A percentile compares a stretch with the other conserved stretches of the same genome.
Conservation (phyloP, 2,329 filamentous ascomycete genomes). For the Colletotrichum horii region DNA sequence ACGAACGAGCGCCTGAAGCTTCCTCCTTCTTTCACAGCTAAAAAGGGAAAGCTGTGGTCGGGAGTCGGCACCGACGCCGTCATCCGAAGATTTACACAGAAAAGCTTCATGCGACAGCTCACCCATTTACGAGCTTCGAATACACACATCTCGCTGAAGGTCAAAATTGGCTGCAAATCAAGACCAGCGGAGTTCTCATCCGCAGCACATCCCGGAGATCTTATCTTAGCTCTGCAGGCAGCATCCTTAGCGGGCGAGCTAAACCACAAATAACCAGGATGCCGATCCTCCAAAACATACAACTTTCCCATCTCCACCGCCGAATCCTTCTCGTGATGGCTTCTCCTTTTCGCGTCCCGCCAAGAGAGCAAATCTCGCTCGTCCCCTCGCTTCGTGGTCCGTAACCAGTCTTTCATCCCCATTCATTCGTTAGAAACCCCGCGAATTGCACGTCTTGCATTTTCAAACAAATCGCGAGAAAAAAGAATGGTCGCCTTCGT, state of each 20-base stretch:
- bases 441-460: background rate
- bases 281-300: background rate
- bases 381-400: background rate
- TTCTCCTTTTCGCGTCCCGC: background rate
- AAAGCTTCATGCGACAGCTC: background rate
- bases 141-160: background rate
- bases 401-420: fast-evolving
- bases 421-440: background rate
- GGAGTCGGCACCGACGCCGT: background rate
- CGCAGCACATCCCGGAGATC: background rate
- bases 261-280: background rate
- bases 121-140: background rate
- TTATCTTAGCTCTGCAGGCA: background rate
- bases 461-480: background rate
- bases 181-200: background rate
- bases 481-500: background rate
- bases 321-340: background rate
- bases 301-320: background rate
- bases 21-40: background rate
- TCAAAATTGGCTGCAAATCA: background rate
- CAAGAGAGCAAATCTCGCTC: background rate
- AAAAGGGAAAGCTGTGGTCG: background rate
- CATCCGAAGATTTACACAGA: background rate
- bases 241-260: background rate
- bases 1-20: background rate